Conservation (phyloP, 345 rosid genomes). For the Hevea brasiliensis region DNA sequence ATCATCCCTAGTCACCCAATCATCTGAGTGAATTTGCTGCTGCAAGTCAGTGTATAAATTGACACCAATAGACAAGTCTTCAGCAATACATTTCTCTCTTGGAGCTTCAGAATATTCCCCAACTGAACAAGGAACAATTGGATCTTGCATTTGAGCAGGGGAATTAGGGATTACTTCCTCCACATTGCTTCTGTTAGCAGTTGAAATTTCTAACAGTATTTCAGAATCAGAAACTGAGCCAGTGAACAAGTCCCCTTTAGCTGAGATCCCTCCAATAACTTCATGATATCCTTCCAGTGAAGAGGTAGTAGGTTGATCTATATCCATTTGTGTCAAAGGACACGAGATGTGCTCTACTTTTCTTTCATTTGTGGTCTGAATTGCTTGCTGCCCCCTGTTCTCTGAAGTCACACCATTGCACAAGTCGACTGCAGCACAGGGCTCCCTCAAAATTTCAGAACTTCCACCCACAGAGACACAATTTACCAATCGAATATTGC, state of each 20-base stretch:
- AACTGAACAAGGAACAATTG: constrained; percentile 8
- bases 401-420: constrained; percentile 26
- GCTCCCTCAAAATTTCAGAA: constrained; percentile 28
- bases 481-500: neutral
- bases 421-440: constrained; percentile 20
- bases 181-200: constrained; percentile 1
- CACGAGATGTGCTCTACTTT: constrained; percentile 29
- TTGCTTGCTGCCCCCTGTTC: constrained; percentile 19
- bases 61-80: constrained; percentile 17
- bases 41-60: neutral
- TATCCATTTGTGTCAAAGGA: constrained; percentile 24
- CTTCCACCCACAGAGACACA: constrained; percentile 14
- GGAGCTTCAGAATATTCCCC: constrained; percentile 34
- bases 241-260: constrained; percentile 24
- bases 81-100: constrained; percentile 18
- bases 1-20: constrained; percentile 25
- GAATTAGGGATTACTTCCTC: constrained; percentile 17
- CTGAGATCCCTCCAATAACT: constrained; percentile 18
- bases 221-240: constrained; percentile 14
- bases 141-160: constrained; percentile 15
- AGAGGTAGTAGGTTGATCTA: constrained; percentile 25
- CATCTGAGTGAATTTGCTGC: constrained; percentile 16
- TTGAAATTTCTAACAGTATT: constrained; percentile 4
- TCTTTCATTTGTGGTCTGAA: constrained; percentile 3
- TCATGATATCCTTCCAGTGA: constrained; percentile 20